phyloP scores from a whole-genome alignment of 805 yeast species.

The Lipomyces yamadae region DNA sequence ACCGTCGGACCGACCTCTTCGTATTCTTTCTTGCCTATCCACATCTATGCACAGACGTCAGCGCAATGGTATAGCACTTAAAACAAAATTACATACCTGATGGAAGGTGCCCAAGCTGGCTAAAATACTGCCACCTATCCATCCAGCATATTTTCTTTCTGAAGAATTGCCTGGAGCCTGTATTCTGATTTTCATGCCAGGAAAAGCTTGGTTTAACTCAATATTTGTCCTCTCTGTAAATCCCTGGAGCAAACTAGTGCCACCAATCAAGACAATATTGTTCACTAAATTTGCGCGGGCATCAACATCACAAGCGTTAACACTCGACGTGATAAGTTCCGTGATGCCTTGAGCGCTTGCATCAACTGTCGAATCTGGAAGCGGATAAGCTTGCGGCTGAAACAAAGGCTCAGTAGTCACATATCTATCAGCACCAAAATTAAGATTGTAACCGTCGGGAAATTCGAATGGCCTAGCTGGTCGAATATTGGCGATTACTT shows the following conservation, averaged over 20 bases:
- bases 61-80: not conserved
- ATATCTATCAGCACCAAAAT: slow-evolving; percentile 59
- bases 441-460: slow-evolving; percentile 58
- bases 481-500: slow-evolving; percentile 46
- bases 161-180: slow-evolving; percentile 49
- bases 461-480: slow-evolving; percentile 58
- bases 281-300: slow-evolving; percentile 50
- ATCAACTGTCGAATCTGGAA: slow-evolving; percentile 47
- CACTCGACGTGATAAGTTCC: slow-evolving; percentile 52
- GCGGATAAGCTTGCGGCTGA: slow-evolving; percentile 60
- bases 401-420: slow-evolving; percentile 70
- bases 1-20: slow-evolving; percentile 60
- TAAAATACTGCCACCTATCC: slow-evolving; percentile 77
- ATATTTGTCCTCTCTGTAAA: slow-evolving; percentile 59
- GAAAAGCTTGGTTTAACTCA: slow-evolving; percentile 61
- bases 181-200: slow-evolving; percentile 53
- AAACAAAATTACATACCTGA: slow-evolving; percentile 46
- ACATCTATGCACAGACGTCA: slow-evolving; percentile 42
- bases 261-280: slow-evolving; percentile 65
- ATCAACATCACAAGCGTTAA: slow-evolving; percentile 52
- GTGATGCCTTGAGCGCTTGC: slow-evolving; percentile 27
- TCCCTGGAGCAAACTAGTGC: slow-evolving; percentile 60
- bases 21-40: slow-evolving; percentile 66
- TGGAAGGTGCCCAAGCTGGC: slow-evolving; percentile 63
- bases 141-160: slow-evolving; percentile 64